These are phyloP conservation scores for Claviceps lovelessii DNA, from an alignment of 2,329 filamentous ascomycete genomes.

Conservation along the genomic window DNA sequence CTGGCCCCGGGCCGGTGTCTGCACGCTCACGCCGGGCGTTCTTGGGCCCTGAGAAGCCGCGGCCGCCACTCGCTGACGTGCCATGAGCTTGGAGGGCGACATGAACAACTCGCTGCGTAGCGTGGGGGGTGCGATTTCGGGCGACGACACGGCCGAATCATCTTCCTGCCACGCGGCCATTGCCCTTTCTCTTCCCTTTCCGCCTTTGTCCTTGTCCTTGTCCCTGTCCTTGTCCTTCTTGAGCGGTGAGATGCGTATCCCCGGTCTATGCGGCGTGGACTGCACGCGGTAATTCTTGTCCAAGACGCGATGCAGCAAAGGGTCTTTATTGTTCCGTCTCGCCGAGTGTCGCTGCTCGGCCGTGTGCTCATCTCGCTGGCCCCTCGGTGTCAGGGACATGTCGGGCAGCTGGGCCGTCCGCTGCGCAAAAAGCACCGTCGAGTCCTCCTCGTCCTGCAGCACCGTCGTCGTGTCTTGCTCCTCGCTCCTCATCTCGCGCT, in stretches of 20 bases:
- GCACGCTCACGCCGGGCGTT: constrained; percentile 73
- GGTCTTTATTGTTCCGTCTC: constrained; percentile 43
- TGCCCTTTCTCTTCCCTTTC: constrained; percentile 16
- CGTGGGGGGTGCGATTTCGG: constrained; percentile 67
- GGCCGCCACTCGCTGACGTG: constrained; percentile 26
- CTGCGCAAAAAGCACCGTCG: constrained; percentile 36
- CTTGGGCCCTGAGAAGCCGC: constrained; percentile 37
- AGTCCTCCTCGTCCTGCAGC: constrained; percentile 27
- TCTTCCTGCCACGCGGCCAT: constrained; percentile 28
- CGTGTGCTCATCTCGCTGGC: constrained; percentile 18
- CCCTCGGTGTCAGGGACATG: constrained; percentile 47
- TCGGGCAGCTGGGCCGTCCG: constrained; percentile 42
- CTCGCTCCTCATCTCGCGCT: constrained; percentile 46
- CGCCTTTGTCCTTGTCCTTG: constrained; percentile 5
- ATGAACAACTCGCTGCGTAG: constrained; percentile 76
- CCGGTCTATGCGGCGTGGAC: constrained; percentile 64
- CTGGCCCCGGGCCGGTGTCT: constrained; percentile 47
- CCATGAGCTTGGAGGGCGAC: constrained; percentile 46
- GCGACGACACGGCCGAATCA: constrained; percentile 53
- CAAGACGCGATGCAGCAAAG: constrained; percentile 76
- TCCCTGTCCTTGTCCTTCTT: constrained; percentile 16
- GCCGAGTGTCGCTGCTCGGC: constrained; percentile 18
- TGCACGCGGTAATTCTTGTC: constrained; percentile 93
- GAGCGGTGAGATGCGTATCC: constrained; percentile 30
- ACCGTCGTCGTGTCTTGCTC: constrained; percentile 23